Conservation (phyloP, 768 basidiomycete species). For the Amanita rubescens region DNA sequence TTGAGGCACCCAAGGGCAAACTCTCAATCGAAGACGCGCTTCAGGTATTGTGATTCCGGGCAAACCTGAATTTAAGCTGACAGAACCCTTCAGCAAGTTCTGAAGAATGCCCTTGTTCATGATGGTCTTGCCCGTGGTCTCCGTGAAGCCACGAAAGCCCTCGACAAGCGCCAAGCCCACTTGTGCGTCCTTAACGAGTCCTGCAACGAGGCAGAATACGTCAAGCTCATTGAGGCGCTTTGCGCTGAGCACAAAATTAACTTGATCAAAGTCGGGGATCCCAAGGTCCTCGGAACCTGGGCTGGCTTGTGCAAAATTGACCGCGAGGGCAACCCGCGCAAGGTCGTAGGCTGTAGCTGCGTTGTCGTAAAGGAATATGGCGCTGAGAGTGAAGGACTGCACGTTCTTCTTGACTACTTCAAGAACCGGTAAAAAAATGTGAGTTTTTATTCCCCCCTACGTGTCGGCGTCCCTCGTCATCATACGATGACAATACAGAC, state of each 20-base stretch:
- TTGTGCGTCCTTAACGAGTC: slow-evolving; percentile 99
- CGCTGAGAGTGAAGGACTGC: slow-evolving; percentile 87
- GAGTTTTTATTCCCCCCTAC: slow-evolving; percentile 16
- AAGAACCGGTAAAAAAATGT: slow-evolving; percentile 74
- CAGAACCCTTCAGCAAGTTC: slow-evolving; percentile 66
- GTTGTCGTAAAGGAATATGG: slow-evolving; percentile 99
- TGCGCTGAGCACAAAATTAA: slow-evolving; percentile 99
- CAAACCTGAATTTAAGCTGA: not conserved
- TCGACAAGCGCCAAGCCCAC: slow-evolving; percentile 98
- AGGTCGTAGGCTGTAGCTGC: slow-evolving; percentile 88
- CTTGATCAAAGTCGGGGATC: slow-evolving; percentile 98
- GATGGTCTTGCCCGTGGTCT: slow-evolving; percentile 98
- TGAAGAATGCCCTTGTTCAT: slow-evolving; percentile 98
- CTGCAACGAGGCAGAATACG: slow-evolving; percentile 98
- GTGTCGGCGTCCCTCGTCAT: slow-evolving; percentile 7
- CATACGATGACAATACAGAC: slow-evolving; percentile 79
- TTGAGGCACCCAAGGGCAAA: slow-evolving; percentile 92
- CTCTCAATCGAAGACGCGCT: slow-evolving; percentile 93
- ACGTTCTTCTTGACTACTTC: slow-evolving; percentile 94
- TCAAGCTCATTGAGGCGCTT: slow-evolving; percentile 99
- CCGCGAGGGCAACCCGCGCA: slow-evolving; percentile 96
- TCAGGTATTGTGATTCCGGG: slow-evolving; percentile 45
- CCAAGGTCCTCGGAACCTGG: slow-evolving; percentile 97
- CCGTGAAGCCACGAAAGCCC: slow-evolving; percentile 94
- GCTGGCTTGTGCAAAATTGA: slow-evolving; percentile 99